Conservation (phyloP, 2,329 filamentous ascomycete species). For the Ophiostoma tasmaniense region DNA sequence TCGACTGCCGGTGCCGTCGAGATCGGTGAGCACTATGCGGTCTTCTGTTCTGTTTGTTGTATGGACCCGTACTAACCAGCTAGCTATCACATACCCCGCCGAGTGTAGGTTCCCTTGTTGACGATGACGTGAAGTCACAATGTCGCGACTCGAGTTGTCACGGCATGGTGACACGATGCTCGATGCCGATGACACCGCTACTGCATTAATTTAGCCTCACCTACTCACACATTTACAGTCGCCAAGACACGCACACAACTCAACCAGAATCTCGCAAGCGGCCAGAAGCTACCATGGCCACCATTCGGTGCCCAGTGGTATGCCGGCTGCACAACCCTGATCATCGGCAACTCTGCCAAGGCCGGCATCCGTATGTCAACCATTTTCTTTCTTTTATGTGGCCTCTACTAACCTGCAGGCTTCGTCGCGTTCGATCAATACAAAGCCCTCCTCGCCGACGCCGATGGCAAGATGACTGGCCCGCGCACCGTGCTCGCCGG, state of each 20-base stretch:
- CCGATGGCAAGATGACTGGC: slow-evolving; percentile 79
- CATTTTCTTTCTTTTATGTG: slow-evolving; percentile 27
- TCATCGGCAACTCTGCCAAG: slow-evolving; percentile 94
- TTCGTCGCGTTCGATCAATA: slow-evolving; percentile 97
- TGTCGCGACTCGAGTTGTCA: too few relatives aligned
- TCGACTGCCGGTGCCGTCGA: slow-evolving; percentile 91
- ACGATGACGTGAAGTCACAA: neutral
- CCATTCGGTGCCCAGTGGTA: slow-evolving; percentile 95
- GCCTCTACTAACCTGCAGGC: slow-evolving; percentile 25
- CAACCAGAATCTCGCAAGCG: slow-evolving; percentile 71
- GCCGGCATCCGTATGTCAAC: slow-evolving; percentile 59
- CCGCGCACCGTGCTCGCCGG: slow-evolving; percentile 87
- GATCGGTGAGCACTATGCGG: slow-evolving; percentile 48
- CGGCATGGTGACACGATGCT: too few relatives aligned
- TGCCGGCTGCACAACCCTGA: slow-evolving; percentile 91
- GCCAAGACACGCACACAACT: slow-evolving; percentile 60
- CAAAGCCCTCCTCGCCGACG: slow-evolving; percentile 72
- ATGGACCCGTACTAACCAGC: slow-evolving; percentile 23
- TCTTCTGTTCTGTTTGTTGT: slow-evolving; percentile 29
- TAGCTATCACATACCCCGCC: slow-evolving; percentile 81
- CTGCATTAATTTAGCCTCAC: too few relatives aligned
- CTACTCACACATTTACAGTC: neutral
- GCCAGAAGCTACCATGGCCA: slow-evolving; percentile 87
- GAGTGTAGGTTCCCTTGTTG: slow-evolving; percentile 55
- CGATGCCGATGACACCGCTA: too few relatives aligned